Base-by-base conservation (phyloP, 2,329 filamentous ascomycete genomes). In the Pseudophaeomoniella oleicola region DNA sequence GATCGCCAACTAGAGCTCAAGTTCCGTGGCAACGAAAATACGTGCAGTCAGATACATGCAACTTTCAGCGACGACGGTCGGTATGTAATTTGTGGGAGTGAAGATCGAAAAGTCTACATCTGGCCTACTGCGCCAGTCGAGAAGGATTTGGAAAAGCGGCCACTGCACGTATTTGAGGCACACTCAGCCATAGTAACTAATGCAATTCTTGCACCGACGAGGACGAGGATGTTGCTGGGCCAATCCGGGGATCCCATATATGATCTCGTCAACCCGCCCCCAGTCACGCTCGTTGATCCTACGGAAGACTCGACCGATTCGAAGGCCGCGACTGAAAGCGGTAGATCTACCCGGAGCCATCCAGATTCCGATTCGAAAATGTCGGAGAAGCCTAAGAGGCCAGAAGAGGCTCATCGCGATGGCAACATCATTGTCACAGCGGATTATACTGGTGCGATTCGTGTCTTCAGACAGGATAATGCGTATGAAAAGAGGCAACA, bases 401-500 rank as follows among this genome's bases (percentile, higher is more conserved):
- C 83, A 9, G 76, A 86, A 12, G 80, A 78, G 4, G 71, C 70
- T 12, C 90, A 98, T 53, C 62, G 66, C 11, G 77, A 78, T 41
- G 90, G 90, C 16, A 84, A 94, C 49, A 94, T 98, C 43, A 78
- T 98, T 38, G 74, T 96, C 35, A 93, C 88, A 0, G 83, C 87
- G 2, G 88, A 94, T 54, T 84, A 85, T 48, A 77, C 75, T 1
- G 90, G 90, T 22, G 73, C 76, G 16, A 90, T 98, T 60, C 94
- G 94, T 54, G 81, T 96, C 1, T 94, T 94, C 53, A 75, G 90
- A 14, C 88, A 96, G 56, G 90, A 98, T 53, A 94, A 88, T 52
- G 90, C 88, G 0, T 84, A 72, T 47, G 59, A 68, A 34, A 94
- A 93, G 57, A 77, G 88, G 4, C 71, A 74, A 38, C 71, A 77